Evolutionary conservation across 441 rosid species (phyloP).

Genomic region (Arabidopsis hybrid): DNA sequence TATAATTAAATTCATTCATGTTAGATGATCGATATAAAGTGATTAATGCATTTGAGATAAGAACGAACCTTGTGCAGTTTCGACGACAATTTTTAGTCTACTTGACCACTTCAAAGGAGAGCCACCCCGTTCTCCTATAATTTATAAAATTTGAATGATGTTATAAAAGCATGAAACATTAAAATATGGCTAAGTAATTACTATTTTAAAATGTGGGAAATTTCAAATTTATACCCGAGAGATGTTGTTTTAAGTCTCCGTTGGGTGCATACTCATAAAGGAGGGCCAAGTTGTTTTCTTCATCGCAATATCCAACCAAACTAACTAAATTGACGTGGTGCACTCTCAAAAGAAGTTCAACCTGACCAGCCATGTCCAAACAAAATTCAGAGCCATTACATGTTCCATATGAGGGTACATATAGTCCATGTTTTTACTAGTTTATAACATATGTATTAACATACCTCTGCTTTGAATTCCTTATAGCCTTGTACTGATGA

Average conservation of each 20-base stretch:
- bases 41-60: background rate
- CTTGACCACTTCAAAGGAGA: slow-evolving; percentile 22
- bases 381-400: background rate
- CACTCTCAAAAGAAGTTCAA: slow-evolving; percentile 53
- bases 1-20: background rate
- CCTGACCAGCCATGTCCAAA: background rate
- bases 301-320: slow-evolving; percentile 62
- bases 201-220: slow-evolving; percentile 27
- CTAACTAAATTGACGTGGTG: slow-evolving; percentile 62
- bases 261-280: slow-evolving; percentile 58
- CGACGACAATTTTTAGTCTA: slow-evolving; percentile 16
- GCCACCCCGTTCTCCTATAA: slow-evolving; percentile 21
- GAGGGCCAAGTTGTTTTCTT: slow-evolving; percentile 46
- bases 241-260: slow-evolving; percentile 51
- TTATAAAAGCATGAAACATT: background rate
- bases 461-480: slow-evolving; percentile 53
- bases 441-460: background rate
- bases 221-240: slow-evolving; percentile 54
- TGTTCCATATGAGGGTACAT: background rate
- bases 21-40: background rate
- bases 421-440: background rate
- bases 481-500: slow-evolving; percentile 50
- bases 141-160: background rate
- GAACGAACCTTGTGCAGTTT: slow-evolving; percentile 25
- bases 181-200: background rate